These are phyloP conservation scores for Ramaria sp. DNA, from an alignment of 768 basidiomycete species.

Conservation along the genomic window DNA sequence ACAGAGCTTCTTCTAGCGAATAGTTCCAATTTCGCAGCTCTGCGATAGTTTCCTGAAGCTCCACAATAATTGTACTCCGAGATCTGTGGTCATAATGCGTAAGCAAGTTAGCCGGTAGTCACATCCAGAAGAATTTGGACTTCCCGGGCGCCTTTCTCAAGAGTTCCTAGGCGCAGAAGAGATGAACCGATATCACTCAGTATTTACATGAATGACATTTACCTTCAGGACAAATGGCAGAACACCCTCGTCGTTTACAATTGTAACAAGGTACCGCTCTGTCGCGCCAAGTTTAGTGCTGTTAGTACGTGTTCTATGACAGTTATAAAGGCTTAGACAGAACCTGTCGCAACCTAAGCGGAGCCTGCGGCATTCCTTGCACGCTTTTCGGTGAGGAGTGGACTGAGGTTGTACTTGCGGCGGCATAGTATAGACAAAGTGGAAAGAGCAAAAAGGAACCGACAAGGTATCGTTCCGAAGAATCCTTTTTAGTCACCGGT, in stretches of 20 bases:
- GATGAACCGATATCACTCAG: constrained; percentile 3
- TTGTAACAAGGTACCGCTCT: constrained; percentile 66
- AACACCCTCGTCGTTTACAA: constrained; percentile 66
- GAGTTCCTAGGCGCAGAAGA: constrained; percentile 25
- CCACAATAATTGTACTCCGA: constrained; percentile 46
- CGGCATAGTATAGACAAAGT: background rate
- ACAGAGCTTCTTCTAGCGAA: constrained; percentile 50
- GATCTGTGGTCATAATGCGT: constrained; percentile 36
- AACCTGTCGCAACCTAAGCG: constrained; percentile 8
- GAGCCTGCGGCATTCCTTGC: constrained; percentile 6
- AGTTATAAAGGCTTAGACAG: background rate
- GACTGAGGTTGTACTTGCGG: background rate
- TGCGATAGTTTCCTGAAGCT: constrained; percentile 59
- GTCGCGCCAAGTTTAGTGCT: background rate
- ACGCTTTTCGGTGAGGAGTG: background rate
- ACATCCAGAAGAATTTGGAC: constrained; percentile 4
- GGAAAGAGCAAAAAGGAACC: background rate
- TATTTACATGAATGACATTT: constrained; percentile 7
- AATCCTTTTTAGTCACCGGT: too few relatives aligned
- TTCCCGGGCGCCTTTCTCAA: constrained; percentile 49
- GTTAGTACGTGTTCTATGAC: background rate
- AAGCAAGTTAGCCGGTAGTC: too few relatives aligned
- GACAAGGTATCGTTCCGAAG: too few relatives aligned
- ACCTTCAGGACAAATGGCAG: constrained; percentile 72
- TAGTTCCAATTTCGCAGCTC: constrained; percentile 42